These are phyloP conservation scores for Amylocystis lapponica DNA, from an alignment of 768 basidiomycete genomes.

Conservation along the genomic window DNA sequence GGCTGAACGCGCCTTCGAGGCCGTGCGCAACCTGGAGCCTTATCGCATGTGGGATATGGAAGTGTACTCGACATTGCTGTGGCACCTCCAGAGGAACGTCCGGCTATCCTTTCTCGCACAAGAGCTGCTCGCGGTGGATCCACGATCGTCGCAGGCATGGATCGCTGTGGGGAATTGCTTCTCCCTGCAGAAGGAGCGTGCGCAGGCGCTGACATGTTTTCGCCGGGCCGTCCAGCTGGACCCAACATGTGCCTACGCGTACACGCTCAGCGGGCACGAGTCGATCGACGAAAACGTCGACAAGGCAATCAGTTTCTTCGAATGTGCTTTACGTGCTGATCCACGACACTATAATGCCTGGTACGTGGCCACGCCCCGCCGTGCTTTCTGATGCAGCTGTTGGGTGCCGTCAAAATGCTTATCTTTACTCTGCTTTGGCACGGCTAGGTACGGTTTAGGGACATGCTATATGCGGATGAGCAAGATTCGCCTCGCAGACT, in stretches of 20 bases:
- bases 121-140: conserved; percentile 78
- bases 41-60: conserved; percentile 92
- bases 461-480: conserved; percentile 94
- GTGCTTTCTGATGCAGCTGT: conserved; percentile 3
- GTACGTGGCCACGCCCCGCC: conserved; percentile 42
- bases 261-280: conserved; percentile 95
- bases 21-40: conserved; percentile 80
- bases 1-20: conserved; percentile 88
- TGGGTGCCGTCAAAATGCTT: conserved; percentile 11
- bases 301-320: conserved; percentile 86
- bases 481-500: conserved; percentile 90
- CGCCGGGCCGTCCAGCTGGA: conserved; percentile 86
- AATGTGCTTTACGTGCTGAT: conserved; percentile 88
- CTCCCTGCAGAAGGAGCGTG: conserved; percentile 89
- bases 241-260: conserved; percentile 89
- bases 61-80: conserved; percentile 90
- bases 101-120: conserved; percentile 91
- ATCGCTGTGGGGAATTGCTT: conserved; percentile 96
- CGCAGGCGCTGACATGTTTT: conserved; percentile 93
- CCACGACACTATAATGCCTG: conserved; percentile 96
- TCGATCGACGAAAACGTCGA: conserved; percentile 94
- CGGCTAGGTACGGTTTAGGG: conserved; percentile 91
- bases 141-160: conserved; percentile 87
- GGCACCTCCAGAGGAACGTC: conserved; percentile 85
- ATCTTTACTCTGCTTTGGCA: conserved; percentile 10